Base-by-base conservation (phyloP, 345 rosid species). In the Citrus inodora region DNA sequence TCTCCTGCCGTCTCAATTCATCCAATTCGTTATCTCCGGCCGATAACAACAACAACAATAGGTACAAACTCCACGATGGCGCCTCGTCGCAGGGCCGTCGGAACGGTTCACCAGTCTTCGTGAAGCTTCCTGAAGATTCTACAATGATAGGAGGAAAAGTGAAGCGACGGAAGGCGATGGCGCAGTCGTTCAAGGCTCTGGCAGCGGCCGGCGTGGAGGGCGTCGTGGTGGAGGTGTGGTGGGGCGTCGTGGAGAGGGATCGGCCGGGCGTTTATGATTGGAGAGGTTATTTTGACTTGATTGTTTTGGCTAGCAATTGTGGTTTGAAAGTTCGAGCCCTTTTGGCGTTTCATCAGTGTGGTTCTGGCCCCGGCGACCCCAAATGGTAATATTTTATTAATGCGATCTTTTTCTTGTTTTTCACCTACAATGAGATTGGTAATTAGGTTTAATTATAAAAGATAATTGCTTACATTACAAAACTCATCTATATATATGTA, bases 181-280 rank as follows among this genome's bases (percentile, higher is more conserved):
- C 63, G 4, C 85, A 81, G 65, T 84, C 88, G 19, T 81, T 87
- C 53, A 79, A 72, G 56, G 88, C 92, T 2, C 77, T 89, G 59
- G 81, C 76, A 46, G 79, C 71, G 14, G 88, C 82, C 0, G 92
- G 89, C 5, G 87, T 89, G 2, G 90, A 86, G 80, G 90, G 92
- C 25, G 82, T 89, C 70, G 86, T 89, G 76, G 78, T 87, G 84
- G 90, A 89, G 60, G 83, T 87, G 1, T 89, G 89, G 89, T 89
- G 92, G 90, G 92, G 92, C n/a, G 46, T 87, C 51, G 89, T 89
- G 70, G 92, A 89, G 84, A 78, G 78, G 70, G 85, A 86, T 25
- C 56, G 68, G 32, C 89, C 92, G 10, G 73, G 82, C 74, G 84
- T 81, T 71, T 89, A 89, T 78, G 74, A 85, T 40, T 89, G 90